Evolutionary conservation across 2,329 filamentous ascomycete species (phyloP).

Genomic region (Ophiosphaerella herpotricha): DNA sequence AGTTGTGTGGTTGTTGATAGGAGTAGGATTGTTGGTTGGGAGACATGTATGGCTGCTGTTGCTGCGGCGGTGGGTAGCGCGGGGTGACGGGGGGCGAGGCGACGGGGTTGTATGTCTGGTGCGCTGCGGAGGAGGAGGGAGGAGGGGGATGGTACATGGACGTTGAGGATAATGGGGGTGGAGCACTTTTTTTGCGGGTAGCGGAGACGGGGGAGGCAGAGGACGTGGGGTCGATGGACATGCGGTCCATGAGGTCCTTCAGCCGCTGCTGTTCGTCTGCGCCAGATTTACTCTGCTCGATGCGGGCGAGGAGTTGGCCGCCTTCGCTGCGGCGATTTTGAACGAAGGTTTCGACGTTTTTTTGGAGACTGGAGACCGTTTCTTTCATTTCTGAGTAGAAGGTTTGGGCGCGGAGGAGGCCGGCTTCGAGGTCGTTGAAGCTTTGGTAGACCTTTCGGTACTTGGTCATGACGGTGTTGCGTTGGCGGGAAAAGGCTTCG

Average conservation of each 20-base stretch:
- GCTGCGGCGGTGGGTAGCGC: constrained; percentile 45
- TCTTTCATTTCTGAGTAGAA: constrained; percentile 98
- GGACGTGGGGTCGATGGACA: constrained; percentile 72
- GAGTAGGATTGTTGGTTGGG: constrained; percentile 35
- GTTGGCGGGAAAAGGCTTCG: constrained; percentile 81
- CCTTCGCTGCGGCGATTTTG: constrained; percentile 92
- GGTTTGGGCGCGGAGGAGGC: constrained; percentile 82
- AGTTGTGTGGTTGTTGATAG: constrained; percentile 38
- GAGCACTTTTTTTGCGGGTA: constrained; percentile 44
- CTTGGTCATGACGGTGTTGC: constrained; percentile 77
- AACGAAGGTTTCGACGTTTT: constrained; percentile 97
- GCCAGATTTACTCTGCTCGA: constrained; percentile 76
- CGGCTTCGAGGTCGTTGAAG: constrained; percentile 86
- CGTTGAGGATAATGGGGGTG: constrained; percentile 45
- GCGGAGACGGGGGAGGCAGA: constrained; percentile 37
- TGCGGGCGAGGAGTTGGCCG: constrained; percentile 83
- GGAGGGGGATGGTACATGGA: constrained; percentile 39
- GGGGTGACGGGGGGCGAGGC: constrained; percentile 54
- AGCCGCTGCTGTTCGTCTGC: constrained; percentile 89
- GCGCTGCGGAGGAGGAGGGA: constrained; percentile 25
- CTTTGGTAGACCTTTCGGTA: constrained; percentile 93
- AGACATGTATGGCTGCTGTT: constrained; percentile 40
- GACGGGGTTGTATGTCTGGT: constrained; percentile 58
- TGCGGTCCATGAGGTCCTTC: constrained; percentile 89
- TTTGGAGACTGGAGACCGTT: constrained; percentile 85